Conservation (phyloP, 352 stramenopile genomes). For the Globisporangium yorkense region DNA sequence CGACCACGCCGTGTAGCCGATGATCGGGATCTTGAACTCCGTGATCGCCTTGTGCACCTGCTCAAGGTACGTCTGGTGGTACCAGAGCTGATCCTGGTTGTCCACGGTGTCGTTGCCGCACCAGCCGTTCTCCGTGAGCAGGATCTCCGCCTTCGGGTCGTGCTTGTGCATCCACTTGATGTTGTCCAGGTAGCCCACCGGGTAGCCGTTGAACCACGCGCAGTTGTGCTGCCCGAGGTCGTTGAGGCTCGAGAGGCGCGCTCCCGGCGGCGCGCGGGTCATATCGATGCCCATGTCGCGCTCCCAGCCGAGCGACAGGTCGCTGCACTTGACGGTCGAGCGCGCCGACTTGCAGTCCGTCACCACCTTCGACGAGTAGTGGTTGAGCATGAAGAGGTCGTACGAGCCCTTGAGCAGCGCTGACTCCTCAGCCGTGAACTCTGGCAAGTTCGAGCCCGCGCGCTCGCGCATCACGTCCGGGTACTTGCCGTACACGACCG, state of each 20-base stretch:
- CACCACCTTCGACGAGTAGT: conserved; percentile 74
- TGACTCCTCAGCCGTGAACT: conserved; percentile 78
- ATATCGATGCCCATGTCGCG: conserved; percentile 46
- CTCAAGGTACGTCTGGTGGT: conserved; percentile 45
- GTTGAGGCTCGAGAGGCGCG: conserved; percentile 30
- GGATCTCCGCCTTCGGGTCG: conserved; percentile 32
- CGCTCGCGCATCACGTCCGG: conserved; percentile 85
- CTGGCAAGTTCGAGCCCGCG: conserved; percentile 69
- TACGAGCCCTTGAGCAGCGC: conserved; percentile 75
- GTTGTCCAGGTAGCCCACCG: conserved; percentile 42
- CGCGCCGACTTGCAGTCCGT: conserved; percentile 35
- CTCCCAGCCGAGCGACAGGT: conserved; percentile 31
- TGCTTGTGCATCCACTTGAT: conserved; percentile 66
- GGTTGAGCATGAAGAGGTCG: conserved; percentile 95
- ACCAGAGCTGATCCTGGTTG: conserved; percentile 58
- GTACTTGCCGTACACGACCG: conserved; percentile 90
- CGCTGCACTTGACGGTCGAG: conserved; percentile 29
- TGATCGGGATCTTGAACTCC: conserved; percentile 63
- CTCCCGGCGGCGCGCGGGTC: conserved; percentile 42
- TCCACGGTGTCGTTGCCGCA: conserved; percentile 45
- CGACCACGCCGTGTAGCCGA: conserved; percentile 92
- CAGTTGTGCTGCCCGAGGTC: conserved; percentile 24
- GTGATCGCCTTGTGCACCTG: conserved; percentile 54
- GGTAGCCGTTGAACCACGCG: conserved; percentile 35
- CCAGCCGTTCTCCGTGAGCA: conserved; percentile 67